These are phyloP conservation scores for Kwoniella sp. DNA, from an alignment of 768 basidiomycete species.

Conservation along the genomic window DNA sequence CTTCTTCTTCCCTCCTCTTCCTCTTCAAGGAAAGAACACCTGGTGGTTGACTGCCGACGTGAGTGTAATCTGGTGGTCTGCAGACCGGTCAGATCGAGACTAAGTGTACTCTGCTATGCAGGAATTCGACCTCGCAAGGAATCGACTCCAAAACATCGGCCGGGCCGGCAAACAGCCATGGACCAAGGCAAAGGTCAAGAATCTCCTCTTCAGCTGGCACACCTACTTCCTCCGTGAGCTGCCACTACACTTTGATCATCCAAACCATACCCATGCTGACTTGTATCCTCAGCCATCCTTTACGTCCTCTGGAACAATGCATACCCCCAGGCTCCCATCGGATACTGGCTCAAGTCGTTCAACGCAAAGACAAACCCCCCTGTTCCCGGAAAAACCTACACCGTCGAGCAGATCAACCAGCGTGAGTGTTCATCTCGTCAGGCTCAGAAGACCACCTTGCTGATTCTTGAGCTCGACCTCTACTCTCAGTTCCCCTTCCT, in stretches of 20 bases:
- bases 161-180: conserved; percentile 27
- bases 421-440: conserved; percentile 25
- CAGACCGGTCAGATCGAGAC: background rate
- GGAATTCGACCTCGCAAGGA: conserved; percentile 34
- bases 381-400: conserved; percentile 34
- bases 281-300: conserved; percentile 17
- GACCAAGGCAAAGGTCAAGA: conserved; percentile 27
- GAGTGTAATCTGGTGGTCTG: conserved; percentile 7
- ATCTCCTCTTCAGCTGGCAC: conserved; percentile 38
- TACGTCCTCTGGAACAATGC: conserved; percentile 38
- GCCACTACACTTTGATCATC: background rate
- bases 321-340: conserved; percentile 27
- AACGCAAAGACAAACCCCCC: conserved; percentile 31
- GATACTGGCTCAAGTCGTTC: conserved; percentile 45
- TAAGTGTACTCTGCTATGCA: background rate
- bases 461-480: background rate
- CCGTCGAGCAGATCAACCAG: conserved; percentile 38
- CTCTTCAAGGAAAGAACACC: conserved; percentile 29
- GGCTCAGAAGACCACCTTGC: too few relatives aligned
- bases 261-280: background rate
- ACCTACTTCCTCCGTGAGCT: conserved; percentile 37
- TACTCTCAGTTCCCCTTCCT: conserved; percentile 28
- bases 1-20: conserved; percentile 37
- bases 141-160: conserved; percentile 27
- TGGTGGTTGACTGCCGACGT: conserved; percentile 28